Evolutionary conservation across 2,329 filamentous ascomycete genomes (phyloP), one percentile per base, ranked within the genome.

Genomic region (Pseudocercospora macadamiae): DNA sequence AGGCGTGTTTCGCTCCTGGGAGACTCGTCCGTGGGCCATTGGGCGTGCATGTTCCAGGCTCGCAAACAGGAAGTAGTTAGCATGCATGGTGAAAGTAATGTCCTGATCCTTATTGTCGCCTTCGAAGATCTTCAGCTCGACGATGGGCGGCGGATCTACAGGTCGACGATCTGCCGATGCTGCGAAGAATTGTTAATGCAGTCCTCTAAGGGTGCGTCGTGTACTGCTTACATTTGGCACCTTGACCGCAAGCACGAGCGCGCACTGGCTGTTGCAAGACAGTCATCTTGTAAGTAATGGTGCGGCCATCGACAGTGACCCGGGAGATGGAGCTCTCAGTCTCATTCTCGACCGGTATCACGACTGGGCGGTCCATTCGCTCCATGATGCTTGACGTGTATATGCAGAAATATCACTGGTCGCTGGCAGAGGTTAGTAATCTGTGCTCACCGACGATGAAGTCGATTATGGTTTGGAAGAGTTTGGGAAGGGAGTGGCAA

Each of bases 51-150:
- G 87, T 72, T 97, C 92, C 59, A 99, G 82, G 4, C 92, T 97
- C 52, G 93, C 91, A 70, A 91, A 97, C 37, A 97, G 87, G 78
- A 99, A 97, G 83, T 97, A 97, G 77, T 96, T 96, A 72, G 93
- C 93, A 72, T 96, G 93, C 80, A 97, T 96, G 59, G 86, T 84
- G 70, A 96, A 96, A 1, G 95, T 97, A 70, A 86, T 80, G 23
- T 86, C 84, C 34, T 66, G 80, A 14, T 77, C 74, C 23, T 78
- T 74, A 8, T 75, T 63, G 16, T 76, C 73, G 54, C 88, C 90
- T 71, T 96, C 90, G 68, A 87, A 91, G 64, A 97, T 89, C 65
- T 88, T 89, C 62, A 99, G 81, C 76, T 96, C 91, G 36, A 97
- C 91, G 55, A 99, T 95, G 0, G 95, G 95, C 2, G 95, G 95